Evolutionary conservation across 208 protist genomes (phyloP), one percentile per base, ranked within the genome.

Genomic region (Leishmania major): DNA sequence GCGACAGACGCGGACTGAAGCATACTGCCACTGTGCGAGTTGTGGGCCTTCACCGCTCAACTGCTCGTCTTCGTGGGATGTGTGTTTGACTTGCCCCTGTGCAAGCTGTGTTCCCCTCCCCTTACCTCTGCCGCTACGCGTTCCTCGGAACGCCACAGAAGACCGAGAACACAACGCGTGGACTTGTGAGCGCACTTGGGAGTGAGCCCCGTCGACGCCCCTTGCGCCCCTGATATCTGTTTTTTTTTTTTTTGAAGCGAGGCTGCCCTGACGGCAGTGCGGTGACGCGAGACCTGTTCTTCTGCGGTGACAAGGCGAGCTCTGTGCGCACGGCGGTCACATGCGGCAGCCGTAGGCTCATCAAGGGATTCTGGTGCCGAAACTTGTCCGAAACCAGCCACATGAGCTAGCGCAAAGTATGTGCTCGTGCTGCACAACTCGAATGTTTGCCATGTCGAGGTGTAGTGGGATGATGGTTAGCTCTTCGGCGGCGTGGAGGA

Each of bases 391-490:
- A 51, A n/a, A 19, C 11, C 10, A 59, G 55, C 0, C 17, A 43
- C 11, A 19, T 45, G 28, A 86, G 88, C 22, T 79, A 84, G 37
- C 89, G 89, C 78, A 45, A 45, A 86, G 2, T 91, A 92, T 70
- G 83, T 93, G n/a, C 75, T 92, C 1, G 78, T 92, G 85, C 53
- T 93, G 11, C 89, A 96, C 67, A 88, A 87, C 66, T 86, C 77
- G 3, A 77, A 89, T 47, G 49, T 83, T 17, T 62, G 49, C 7
- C 51, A 81, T 19, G 53, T 73, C 0, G 81, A 81, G 4, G 64
- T 86, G 51, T 25, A 53, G 43, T 53, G 51, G 69, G 64, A 82
- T 57, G 78, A 45, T 55, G 45, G 57, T 28, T 53, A 87, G 11
- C 40, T 82, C 19, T 53, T 64, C 3, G 62, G 77, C 7, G 76